Base-by-base conservation (phyloP, 495 filamentous ascomycete species). In the Neurospora terricola region DNA sequence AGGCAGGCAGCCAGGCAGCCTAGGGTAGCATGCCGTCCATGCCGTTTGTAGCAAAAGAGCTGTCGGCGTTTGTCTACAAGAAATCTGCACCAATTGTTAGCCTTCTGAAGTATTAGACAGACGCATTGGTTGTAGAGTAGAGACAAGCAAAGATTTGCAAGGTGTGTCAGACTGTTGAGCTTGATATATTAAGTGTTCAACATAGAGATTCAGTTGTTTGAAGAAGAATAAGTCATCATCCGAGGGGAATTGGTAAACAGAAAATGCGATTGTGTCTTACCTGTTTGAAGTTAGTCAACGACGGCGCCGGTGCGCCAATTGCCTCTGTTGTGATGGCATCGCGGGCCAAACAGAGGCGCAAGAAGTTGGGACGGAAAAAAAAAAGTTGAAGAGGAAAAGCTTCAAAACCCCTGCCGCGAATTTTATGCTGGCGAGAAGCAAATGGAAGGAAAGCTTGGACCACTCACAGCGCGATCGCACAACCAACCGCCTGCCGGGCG, bases 171-270 rank as follows among this genome's bases (percentile, higher is more conserved):
- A 88, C 85, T 87, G 86, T 88, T 88, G 86, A 88, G 86, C 86
- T 88, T 88, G 86, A 88, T 84, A 79, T 75, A 81, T 82, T 77
- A 70, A 71, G 69, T 80, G 78, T 82, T 88, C 87, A 82, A 87
- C 87, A 88, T 87, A 77, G 62, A 76, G 71, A 75, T 87, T 88
- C 86, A 84, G 86, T 86, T 87, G 85, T 87, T 87, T 86, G 86
- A 75, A 78, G 84, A 82, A 85, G 81, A 78, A 62, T 81, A 75
- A 82, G 77, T 86, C 83, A 86, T 86, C 85, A 86, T 81, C 66
- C 71, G 66, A 73, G 45, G 69, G 62, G 38, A 38, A 34, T 30
- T 30, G 54, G 54, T 23, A 72, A 70, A 66, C 27, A 45, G 8
- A 59, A 38, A 40, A 72, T 11, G 43, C 4, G 43, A 38, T 54